A percentile compares a stretch with the other conserved stretches of the same genome.
phyloP scores from a whole-genome alignment of 2,329 filamentous ascomycete species.

The Aurifilum marmelostoma region DNA sequence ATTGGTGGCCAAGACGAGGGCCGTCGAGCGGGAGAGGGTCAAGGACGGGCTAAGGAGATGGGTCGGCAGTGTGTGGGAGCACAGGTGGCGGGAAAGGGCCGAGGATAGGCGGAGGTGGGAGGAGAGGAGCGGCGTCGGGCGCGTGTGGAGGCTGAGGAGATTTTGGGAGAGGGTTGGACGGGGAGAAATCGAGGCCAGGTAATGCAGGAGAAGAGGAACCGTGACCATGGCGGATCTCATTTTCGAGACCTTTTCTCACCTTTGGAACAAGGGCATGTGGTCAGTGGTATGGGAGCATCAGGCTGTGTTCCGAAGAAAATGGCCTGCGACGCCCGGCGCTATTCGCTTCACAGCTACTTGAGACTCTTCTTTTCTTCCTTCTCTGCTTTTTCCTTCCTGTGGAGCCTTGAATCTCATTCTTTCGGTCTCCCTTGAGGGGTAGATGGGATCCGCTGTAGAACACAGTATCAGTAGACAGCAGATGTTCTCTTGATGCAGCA shows the following conservation, averaged over 20 bases:
- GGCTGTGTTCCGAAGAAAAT: not conserved
- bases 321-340: not conserved
- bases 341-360: not conserved
- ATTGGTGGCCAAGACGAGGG: slow-evolving; percentile 64
- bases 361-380: not conserved
- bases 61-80: slow-evolving; percentile 62
- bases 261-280: not conserved
- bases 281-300: not conserved
- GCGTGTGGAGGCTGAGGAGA: slow-evolving; percentile 63
- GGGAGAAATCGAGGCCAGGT: slow-evolving; percentile 39
- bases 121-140: slow-evolving; percentile 55
- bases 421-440: not conserved
- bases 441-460: not conserved
- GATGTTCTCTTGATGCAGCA: not conserved
- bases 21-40: slow-evolving; percentile 67
- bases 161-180: slow-evolving; percentile 68
- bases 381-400: not conserved
- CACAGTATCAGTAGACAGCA: slow-evolving; percentile 2
- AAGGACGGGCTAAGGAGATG: slow-evolving; percentile 69
- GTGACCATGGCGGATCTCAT: slow-evolving; percentile 2
- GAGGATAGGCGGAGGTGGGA: slow-evolving; percentile 52
- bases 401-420: too few species aligned
- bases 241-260: not conserved
- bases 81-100: slow-evolving; percentile 54
- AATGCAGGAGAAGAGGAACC: not conserved